phyloP scores from a whole-genome alignment of 331 rosid genomes.

The Quercus lobata region DNA sequence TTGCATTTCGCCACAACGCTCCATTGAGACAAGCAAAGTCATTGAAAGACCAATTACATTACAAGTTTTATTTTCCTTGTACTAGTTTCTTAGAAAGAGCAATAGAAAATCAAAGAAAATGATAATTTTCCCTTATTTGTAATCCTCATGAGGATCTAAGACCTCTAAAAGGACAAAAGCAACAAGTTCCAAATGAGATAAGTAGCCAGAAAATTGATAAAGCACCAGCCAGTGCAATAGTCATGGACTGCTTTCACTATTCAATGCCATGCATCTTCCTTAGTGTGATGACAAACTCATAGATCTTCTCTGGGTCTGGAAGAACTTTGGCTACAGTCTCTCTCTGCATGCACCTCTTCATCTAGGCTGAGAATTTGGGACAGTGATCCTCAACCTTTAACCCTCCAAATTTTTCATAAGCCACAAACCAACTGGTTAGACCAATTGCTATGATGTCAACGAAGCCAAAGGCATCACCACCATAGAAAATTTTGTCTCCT shows the following conservation, averaged over 20 bases:
- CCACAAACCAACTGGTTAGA: constrained; percentile 53
- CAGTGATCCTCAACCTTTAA: constrained; percentile 49
- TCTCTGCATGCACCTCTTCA: constrained; percentile 41
- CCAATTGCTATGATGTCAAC: constrained; percentile 53
- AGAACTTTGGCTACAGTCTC: constrained; percentile 41
- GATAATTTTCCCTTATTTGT: background rate
- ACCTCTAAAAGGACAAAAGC: background rate
- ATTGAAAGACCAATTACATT: background rate
- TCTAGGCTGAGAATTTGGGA: constrained; percentile 71
- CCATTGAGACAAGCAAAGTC: no score
- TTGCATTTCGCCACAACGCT: no score
- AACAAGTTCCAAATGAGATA: background rate
- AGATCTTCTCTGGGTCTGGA: constrained; percentile 49
- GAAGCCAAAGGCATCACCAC: constrained; percentile 56
- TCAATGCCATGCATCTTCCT: constrained; percentile 50
- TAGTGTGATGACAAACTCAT: constrained; percentile 34
- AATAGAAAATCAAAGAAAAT: background rate
- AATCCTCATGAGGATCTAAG: background rate
- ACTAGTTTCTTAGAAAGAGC: background rate
- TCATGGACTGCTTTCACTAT: background rate
- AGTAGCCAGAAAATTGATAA: background rate
- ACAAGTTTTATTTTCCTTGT: background rate
- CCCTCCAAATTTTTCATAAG: constrained; percentile 55
- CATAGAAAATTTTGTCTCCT: constrained; percentile 55
- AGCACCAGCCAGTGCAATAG: background rate